Percentiles rank a stretch among this genome's conserved stretches.
Conservation (phyloP, 148 eudicot genomes). For the Amaranthus cruentus region DNA sequence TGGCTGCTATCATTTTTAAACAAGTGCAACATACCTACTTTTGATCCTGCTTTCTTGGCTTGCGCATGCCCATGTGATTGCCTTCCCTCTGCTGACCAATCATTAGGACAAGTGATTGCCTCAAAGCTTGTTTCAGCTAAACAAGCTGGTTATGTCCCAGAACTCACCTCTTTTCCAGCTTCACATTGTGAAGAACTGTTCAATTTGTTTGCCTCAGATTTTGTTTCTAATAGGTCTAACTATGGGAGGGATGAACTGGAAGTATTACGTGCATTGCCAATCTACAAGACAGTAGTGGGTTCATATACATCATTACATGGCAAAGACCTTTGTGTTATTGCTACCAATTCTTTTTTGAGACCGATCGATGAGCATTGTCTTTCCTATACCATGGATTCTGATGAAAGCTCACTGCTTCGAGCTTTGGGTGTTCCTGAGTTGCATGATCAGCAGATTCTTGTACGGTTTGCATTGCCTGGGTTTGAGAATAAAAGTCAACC, state of each 20-base stretch:
- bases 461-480: conserved; percentile 76
- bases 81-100: conserved; percentile 57
- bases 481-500: conserved; percentile 66
- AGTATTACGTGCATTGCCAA: conserved; percentile 77
- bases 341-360: conserved; percentile 79
- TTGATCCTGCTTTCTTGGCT: conserved; percentile 74
- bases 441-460: conserved; percentile 74
- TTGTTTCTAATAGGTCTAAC: conserved; percentile 50
- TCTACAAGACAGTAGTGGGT: conserved; percentile 73
- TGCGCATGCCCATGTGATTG: conserved; percentile 66
- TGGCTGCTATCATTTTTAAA: conserved; percentile 80
- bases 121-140: conserved; percentile 84
- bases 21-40: conserved; percentile 87
- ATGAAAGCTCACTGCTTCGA: conserved; percentile 57
- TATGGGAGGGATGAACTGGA: conserved; percentile 71
- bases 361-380: conserved; percentile 79
- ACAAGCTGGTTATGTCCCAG: conserved; percentile 77
- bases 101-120: conserved; percentile 75
- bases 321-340: conserved; percentile 66
- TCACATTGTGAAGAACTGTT: conserved; percentile 73
- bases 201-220: conserved; percentile 71
- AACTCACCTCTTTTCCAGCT: conserved; percentile 57
- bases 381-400: conserved; percentile 48
- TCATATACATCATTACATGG: conserved; percentile 55
- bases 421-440: conserved; percentile 85